A percentile compares a stretch with the other conserved stretches of the same genome.
Conservation (phyloP, 1,284 basidiomycete genomes). For the Pseudozyma thailandica region DNA sequence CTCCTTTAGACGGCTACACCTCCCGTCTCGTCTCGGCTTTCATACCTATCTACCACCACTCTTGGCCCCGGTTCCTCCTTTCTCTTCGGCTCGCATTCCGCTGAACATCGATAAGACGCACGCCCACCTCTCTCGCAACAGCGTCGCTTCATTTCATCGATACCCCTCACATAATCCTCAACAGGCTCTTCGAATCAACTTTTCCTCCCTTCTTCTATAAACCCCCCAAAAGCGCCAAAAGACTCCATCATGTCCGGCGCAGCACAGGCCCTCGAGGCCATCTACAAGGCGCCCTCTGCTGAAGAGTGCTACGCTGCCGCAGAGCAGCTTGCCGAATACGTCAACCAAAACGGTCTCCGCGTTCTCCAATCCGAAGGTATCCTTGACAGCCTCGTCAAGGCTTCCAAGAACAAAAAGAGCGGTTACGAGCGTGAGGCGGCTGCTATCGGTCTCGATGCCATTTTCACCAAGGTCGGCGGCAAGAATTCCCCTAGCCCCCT, state of each 20-base stretch:
- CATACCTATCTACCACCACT: slow-evolving; percentile 31
- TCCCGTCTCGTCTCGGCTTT: not conserved
- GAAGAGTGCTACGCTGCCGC: slow-evolving; percentile 65
- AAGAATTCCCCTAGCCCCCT: slow-evolving; percentile 73
- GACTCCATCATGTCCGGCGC: slow-evolving; percentile 33
- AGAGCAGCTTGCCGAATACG: slow-evolving; percentile 67
- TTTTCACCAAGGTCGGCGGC: slow-evolving; percentile 67
- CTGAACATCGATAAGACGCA: slow-evolving; percentile 16
- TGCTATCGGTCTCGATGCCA: slow-evolving; percentile 74
- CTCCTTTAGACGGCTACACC: not conserved
- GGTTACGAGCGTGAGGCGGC: slow-evolving; percentile 92
- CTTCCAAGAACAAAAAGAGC: slow-evolving; percentile 84
- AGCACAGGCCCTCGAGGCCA: slow-evolving; percentile 43
- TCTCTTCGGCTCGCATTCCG: slow-evolving; percentile 6
- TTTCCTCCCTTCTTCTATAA: not conserved
- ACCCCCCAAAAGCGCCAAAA: slow-evolving; percentile 8
- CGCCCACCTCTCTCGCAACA: not conserved
- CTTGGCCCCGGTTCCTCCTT: slow-evolving; percentile 12
- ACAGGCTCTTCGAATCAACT: not conserved
- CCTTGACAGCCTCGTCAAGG: slow-evolving; percentile 69
- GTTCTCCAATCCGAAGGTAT: slow-evolving; percentile 67
- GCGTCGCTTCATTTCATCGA: slow-evolving; percentile 1
- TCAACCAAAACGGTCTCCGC: slow-evolving; percentile 67
- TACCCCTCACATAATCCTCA: slow-evolving; percentile 8
- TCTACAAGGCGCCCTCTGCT: slow-evolving; percentile 59